Percentiles rank a stretch among this genome's conserved stretches.
Evolutionary conservation across 2,329 filamentous ascomycete species (phyloP).

Genomic region (Lasiodiplodia hormozganensis): DNA sequence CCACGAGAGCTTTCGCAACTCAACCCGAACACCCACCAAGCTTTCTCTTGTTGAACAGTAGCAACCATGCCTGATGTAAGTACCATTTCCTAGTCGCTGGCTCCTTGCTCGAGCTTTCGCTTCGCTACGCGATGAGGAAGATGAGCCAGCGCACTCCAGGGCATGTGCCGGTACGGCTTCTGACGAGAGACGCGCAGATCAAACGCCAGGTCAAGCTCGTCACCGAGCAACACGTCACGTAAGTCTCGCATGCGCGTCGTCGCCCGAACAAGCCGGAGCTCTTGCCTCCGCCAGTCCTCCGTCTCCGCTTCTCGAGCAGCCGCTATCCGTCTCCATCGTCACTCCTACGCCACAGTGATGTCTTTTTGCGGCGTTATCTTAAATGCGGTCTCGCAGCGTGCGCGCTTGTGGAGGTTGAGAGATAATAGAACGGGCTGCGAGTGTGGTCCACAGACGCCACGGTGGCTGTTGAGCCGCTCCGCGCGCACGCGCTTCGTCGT

Average conservation of each 20-base stretch:
- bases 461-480: neutral
- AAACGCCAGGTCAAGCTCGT: constrained; percentile 92
- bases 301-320: constrained; percentile 29
- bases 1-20: constrained; percentile 7
- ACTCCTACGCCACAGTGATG: neutral
- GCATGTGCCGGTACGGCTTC: neutral
- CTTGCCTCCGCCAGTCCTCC: neutral
- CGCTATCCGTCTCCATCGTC: neutral
- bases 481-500: neutral
- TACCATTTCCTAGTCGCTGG: constrained; percentile 19
- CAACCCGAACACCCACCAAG: constrained; percentile 2
- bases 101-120: neutral
- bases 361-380: neutral
- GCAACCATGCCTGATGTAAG: constrained; percentile 55
- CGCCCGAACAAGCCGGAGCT: neutral
- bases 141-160: neutral
- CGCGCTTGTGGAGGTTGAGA: neutral
- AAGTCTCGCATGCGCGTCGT: constrained; percentile 50
- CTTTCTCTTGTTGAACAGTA: neutral
- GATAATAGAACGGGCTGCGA: neutral
- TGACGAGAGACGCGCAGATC: constrained; percentile 55
- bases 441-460: neutral
- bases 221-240: constrained; percentile 90
- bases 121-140: neutral
- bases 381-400: neutral